Percentiles rank a stretch among this genome's conserved stretches.
phyloP scores from a whole-genome alignment of 768 basidiomycete species.

The Termitomyces eurrhizus region DNA sequence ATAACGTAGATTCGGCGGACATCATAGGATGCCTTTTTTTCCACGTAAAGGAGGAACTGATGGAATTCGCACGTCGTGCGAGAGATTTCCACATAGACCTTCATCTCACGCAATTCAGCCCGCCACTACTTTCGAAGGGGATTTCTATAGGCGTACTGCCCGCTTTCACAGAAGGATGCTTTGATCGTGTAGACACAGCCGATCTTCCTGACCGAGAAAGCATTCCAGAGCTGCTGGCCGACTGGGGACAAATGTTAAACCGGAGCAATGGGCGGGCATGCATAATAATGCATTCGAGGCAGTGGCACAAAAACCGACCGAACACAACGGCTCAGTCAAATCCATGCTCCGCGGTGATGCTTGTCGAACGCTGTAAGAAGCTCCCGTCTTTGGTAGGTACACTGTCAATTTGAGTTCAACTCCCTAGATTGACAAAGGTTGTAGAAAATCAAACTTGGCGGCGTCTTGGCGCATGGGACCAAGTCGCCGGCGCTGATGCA shows the following conservation, averaged over 20 bases:
- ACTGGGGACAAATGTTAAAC: conserved; percentile 36
- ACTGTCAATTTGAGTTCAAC: not conserved
- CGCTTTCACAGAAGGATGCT: conserved; percentile 30
- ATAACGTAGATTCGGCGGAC: conserved; percentile 31
- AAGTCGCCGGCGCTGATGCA: conserved; percentile 32
- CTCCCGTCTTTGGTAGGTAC: conserved; percentile 24
- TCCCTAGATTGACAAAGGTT: not conserved
- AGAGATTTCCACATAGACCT: conserved; percentile 32
- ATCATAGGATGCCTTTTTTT: conserved; percentile 42
- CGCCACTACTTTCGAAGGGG: conserved; percentile 34
- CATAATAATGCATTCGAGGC: conserved; percentile 35
- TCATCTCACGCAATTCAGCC: conserved; percentile 39
- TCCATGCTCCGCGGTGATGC: conserved; percentile 28
- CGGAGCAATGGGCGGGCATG: conserved; percentile 28
- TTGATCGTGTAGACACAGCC: conserved; percentile 37
- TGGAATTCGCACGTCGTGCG: conserved; percentile 32
- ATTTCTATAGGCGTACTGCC: conserved; percentile 36
- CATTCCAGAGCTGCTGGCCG: conserved; percentile 26
- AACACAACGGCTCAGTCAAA: conserved; percentile 29
- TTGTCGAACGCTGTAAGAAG: conserved; percentile 29
- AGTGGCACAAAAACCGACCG: conserved; percentile 29
- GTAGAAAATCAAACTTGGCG: conserved; percentile 24
- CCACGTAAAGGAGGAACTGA: conserved; percentile 36
- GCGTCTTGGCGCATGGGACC: conserved; percentile 23
- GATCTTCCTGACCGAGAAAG: conserved; percentile 31